Evolutionary conservation across 2,329 filamentous ascomycete genomes (phyloP), one percentile per base, ranked within the genome.

Genomic region (Ceratocystis diversiconidia): DNA sequence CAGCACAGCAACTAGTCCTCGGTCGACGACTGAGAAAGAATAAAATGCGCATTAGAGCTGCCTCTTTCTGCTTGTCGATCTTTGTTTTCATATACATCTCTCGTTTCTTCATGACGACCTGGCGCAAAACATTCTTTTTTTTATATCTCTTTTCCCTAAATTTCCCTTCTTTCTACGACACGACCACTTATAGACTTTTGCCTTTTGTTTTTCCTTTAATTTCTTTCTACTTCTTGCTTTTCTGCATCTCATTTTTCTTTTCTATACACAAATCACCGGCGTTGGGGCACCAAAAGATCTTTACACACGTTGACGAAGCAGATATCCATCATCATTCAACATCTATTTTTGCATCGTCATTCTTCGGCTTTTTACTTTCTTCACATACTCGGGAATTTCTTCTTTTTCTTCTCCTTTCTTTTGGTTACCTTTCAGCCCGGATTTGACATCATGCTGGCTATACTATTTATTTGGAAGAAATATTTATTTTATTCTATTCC

Each of bases 21-120:
- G 79, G 70, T 76, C 77, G 57, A 83, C 80, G 67, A 77, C 82
- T 67, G 81, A 80, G 63, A 76, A 80, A 73, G 76, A 77, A 30
- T 17, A 36, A 6, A 41, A 32, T 81, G 77, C 72, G 75, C 77
- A 10, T 66, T 81, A 80, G 68, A 80, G 36, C 36, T 79, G 72
- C 72, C 72, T 22, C 67, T 69, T 67, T 66, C 69, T 70, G 68
- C 68, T 70, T 68, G 2, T 46, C 15, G 44, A 32, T 52, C 3
- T 59, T 63, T 59, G 36, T 25, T 50, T 28, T 59, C 48, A 28
- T 28, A n/a, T 41, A 41, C 3, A 15, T 41, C 36, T 41, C 36
- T 41, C 10, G 61, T 66, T 67, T 62, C 67, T 65, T 55, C 67
- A 32, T 71, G 69, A 70, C 65, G 22, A 59, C 55, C 55, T 17